Evolutionary conservation across 129 eudicot species (phyloP).

Genomic region (Flaveria linearis): DNA sequence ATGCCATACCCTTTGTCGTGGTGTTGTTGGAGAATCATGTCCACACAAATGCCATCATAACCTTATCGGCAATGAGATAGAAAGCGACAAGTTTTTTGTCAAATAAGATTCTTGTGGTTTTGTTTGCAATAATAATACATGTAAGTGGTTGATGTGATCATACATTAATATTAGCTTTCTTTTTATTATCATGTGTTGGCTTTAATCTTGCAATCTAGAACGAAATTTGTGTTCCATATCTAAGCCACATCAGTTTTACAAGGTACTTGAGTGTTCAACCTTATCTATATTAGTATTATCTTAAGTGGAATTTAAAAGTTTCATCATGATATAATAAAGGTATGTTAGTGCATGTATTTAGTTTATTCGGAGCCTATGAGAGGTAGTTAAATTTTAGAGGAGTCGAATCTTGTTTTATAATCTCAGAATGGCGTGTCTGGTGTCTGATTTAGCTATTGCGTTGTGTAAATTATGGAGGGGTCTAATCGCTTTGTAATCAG

Average conservation of each 20-base stretch:
- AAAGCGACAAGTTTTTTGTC: slow-evolving; percentile 33
- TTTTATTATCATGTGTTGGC: background rate
- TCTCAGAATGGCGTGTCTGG: too few relatives aligned
- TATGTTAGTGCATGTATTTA: too few relatives aligned
- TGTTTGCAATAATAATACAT: background rate
- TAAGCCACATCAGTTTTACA: background rate
- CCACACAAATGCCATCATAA: slow-evolving; percentile 34
- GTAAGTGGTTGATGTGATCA: background rate
- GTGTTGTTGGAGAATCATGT: slow-evolving; percentile 31
- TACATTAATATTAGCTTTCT: background rate
- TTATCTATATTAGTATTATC: too few relatives aligned
- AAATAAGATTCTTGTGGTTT: slow-evolving; percentile 17
- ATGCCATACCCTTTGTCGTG: slow-evolving; percentile 38
- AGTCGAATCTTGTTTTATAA: too few relatives aligned
- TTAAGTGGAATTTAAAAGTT: too few relatives aligned
- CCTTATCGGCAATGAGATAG: slow-evolving; percentile 25
- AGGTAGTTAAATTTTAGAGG: too few relatives aligned
- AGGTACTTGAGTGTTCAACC: too few relatives aligned
- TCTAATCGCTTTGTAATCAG: too few relatives aligned
- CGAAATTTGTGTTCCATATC: background rate
- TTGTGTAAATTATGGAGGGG: too few relatives aligned
- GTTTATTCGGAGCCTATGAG: too few relatives aligned
- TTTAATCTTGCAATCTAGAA: background rate
- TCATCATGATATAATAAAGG: too few relatives aligned
- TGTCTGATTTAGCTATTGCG: too few relatives aligned